Base-by-base conservation (phyloP, 768 basidiomycete species). In the Gymnopilus junonius region DNA sequence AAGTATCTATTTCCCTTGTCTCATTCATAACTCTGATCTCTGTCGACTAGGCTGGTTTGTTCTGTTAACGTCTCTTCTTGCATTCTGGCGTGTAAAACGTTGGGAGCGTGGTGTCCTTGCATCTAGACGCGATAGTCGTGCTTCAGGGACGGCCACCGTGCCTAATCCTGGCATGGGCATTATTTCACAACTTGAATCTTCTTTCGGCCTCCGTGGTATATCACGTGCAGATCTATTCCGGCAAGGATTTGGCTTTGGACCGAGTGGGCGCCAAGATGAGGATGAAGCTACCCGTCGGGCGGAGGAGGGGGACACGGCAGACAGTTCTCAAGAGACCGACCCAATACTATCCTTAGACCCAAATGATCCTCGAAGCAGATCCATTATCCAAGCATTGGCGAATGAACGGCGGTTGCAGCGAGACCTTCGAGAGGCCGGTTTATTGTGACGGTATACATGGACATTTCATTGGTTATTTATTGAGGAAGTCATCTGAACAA, bases 51-150 rank as follows among this genome's bases (percentile, higher is more conserved):
- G 76, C 10, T 77, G 72, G 77, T 79, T 78, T 62, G 68, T 77
- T 53, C 85, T 98, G 40, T 81, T 98, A 57, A 97, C 94, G 1
- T 93, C 93, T n/a, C 70, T 96, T 8, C 90, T 97, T 42, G 89
- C 92, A 25, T 97, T 88, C 77, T 94, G 91, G 90, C 87, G 93
- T 37, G 91, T 94, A 61, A 95, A 94, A 73, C 87, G 92, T 51
- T 95, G 93, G 93, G 93, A 95, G 73, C 82, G 85, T 61, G 86
- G 89, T 15, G 89, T 95, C 60, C 79, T 92, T 23, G 81, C 84
- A 8, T 86, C 90, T 6, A 84, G 85, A 64, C 78, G 72, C 43
- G 75, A 79, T 15, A 61, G 71, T 27, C 65, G 56, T 50, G 46
- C 69, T n/a, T 39, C 73, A 45, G 66, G 43, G 15, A 63, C 51